These are phyloP conservation scores for Dendrostoma leiphaemia DNA, from an alignment of 2,329 filamentous ascomycete genomes.

Conservation along the genomic window DNA sequence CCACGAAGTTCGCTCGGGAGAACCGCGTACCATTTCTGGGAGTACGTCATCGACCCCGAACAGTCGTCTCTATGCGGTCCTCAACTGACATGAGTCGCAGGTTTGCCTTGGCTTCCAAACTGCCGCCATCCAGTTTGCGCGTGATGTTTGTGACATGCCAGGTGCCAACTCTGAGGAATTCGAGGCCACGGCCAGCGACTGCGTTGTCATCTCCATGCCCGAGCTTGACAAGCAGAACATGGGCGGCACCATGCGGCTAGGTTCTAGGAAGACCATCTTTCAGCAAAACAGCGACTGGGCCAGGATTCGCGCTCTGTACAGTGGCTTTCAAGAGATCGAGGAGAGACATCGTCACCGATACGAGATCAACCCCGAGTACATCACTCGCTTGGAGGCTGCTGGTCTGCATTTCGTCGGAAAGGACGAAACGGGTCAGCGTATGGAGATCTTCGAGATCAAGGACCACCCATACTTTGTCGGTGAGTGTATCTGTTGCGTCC, in stretches of 20 bases:
- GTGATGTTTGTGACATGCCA: slow-evolving; percentile 67
- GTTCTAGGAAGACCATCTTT: slow-evolving; percentile 68
- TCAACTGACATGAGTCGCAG: slow-evolving; percentile 1
- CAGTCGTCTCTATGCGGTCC: background rate
- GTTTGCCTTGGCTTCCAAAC: slow-evolving; percentile 86
- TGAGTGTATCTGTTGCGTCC: slow-evolving; percentile 1
- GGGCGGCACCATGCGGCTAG: slow-evolving; percentile 78
- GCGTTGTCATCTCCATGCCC: slow-evolving; percentile 88
- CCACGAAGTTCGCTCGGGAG: slow-evolving; percentile 82
- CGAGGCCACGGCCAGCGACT: slow-evolving; percentile 55
- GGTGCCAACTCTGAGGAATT: slow-evolving; percentile 58
- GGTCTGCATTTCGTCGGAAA: slow-evolving; percentile 73
- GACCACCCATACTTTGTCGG: slow-evolving; percentile 73
- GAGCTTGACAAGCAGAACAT: slow-evolving; percentile 58
- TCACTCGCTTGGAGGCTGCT: slow-evolving; percentile 58
- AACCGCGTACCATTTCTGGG: slow-evolving; percentile 81
- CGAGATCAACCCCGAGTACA: slow-evolving; percentile 73
- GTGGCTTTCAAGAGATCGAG: slow-evolving; percentile 44
- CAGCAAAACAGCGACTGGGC: slow-evolving; percentile 69
- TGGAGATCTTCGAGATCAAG: slow-evolving; percentile 75
- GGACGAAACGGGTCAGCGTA: slow-evolving; percentile 69
- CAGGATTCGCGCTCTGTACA: slow-evolving; percentile 67
- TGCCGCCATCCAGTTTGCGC: slow-evolving; percentile 84
- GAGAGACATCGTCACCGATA: slow-evolving; percentile 80
- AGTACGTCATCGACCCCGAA: slow-evolving; percentile 40